phyloP scores from a whole-genome alignment of 345 rosid genomes.

The Gossypium herbaceum region DNA sequence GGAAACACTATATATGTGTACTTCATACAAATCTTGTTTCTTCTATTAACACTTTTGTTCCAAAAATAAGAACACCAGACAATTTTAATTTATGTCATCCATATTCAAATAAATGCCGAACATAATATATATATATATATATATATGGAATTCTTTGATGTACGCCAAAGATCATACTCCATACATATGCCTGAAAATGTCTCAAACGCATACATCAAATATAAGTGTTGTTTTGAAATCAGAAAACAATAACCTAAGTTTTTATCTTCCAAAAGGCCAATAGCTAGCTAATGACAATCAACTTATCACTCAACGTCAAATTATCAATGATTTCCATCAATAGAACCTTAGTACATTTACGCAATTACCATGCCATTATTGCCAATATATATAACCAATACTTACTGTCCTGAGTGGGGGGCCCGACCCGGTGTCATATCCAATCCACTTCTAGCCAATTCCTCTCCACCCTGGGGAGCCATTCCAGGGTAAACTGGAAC shows the following conservation, averaged over 20 bases:
- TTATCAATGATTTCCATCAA: neutral
- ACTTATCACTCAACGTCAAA: neutral
- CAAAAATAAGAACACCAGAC: neutral
- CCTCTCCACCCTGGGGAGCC: constrained; percentile 55
- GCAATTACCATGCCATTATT: constrained; percentile 4
- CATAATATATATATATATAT: no score
- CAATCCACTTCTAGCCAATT: constrained; percentile 34
- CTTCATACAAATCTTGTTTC: neutral
- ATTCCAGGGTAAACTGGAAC: constrained; percentile 53
- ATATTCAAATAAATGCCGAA: no score
- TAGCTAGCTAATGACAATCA: neutral
- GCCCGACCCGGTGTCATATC: constrained; percentile 46
- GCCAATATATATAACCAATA: no score
- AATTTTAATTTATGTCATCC: no score
- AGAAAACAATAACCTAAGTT: neutral
- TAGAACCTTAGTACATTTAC: neutral
- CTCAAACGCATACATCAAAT: no score
- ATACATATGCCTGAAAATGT: no score
- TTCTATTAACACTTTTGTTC: neutral
- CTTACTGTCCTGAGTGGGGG: constrained; percentile 20
- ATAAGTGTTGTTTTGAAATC: no score
- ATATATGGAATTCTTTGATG: no score
- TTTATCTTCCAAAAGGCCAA: neutral
- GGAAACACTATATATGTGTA: neutral
- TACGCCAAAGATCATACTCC: no score